These are phyloP conservation scores for Fusarium sp. DNA, from an alignment of 2,329 filamentous ascomycete species.

Conservation along the genomic window DNA sequence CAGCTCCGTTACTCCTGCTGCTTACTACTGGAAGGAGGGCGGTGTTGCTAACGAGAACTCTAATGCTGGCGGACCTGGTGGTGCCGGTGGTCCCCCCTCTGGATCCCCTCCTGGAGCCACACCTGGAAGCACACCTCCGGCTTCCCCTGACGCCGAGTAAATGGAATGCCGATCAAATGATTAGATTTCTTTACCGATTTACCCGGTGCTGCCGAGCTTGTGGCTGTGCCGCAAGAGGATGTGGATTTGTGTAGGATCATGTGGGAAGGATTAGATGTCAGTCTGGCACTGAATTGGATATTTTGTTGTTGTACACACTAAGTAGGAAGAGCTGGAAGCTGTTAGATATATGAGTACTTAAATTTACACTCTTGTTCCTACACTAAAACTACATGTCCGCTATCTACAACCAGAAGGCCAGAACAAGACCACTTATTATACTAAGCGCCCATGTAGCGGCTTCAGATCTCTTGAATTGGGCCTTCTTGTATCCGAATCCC, in stretches of 20 bases:
- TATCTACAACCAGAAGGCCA: slow-evolving; percentile 18
- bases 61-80: slow-evolving; percentile 23
- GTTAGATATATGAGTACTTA: neutral
- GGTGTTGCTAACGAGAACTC: slow-evolving; percentile 41
- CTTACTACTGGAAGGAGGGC: slow-evolving; percentile 36
- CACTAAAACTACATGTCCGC: too few relatives aligned
- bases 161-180: neutral
- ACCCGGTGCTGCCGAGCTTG: neutral
- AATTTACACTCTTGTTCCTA: neutral
- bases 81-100: slow-evolving; percentile 17
- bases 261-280: neutral
- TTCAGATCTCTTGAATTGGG: slow-evolving; percentile 22
- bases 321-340: neutral
- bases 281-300: slow-evolving; percentile 4
- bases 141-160: neutral
- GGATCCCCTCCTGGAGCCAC: slow-evolving; percentile 10
- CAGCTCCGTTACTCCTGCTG: slow-evolving; percentile 31
- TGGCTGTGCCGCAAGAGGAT: neutral
- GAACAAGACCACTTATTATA: neutral
- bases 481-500: slow-evolving; percentile 28
- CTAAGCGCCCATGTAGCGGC: slow-evolving; percentile 14
- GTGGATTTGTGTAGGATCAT: neutral
- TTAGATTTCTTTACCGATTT: neutral
- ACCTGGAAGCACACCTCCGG: slow-evolving; percentile 8
- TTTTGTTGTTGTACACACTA: neutral